Conservation (phyloP, 2,329 filamentous ascomycete species). For the Fusarium scirpi region DNA sequence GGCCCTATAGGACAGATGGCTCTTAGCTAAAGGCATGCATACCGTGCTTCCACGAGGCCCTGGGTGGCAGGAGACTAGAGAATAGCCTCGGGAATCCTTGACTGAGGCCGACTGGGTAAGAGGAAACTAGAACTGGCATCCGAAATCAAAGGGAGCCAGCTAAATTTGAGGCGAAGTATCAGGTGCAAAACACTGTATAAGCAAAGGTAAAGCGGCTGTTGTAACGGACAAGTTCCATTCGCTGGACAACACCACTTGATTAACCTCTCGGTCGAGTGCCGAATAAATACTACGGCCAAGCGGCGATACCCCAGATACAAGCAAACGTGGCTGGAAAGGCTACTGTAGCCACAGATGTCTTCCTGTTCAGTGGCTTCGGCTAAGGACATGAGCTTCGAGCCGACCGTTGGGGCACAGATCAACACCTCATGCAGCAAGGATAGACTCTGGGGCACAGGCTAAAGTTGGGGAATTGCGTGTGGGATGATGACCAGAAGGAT, state of each 20-base stretch:
- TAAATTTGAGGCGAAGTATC: neutral
- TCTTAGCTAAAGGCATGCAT: neutral
- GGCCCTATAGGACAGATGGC: too few relatives aligned
- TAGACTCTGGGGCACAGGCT: conserved; percentile 34
- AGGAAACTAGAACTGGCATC: conserved; percentile 24
- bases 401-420: conserved; percentile 44
- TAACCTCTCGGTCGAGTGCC: conserved; percentile 45
- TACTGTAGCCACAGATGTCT: conserved; percentile 19
- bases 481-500: conserved; percentile 18
- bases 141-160: conserved; percentile 1
- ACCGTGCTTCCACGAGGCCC: neutral
- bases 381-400: conserved; percentile 35
- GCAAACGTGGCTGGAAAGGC: conserved; percentile 16
- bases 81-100: conserved; percentile 43
- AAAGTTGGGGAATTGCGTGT: conserved; percentile 19
- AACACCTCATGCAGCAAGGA: conserved; percentile 34
- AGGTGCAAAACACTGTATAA: conserved; percentile 9
- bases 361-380: conserved; percentile 44
- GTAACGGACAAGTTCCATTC: conserved; percentile 28
- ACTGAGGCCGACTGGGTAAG: conserved; percentile 35
- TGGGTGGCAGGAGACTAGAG: neutral
- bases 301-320: conserved; percentile 13
- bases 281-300: conserved; percentile 40
- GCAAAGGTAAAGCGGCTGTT: neutral
- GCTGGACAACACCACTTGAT: conserved; percentile 16